phyloP scores from a whole-genome alignment of 164 flowering plant species.

The Chloranthus sessilifolius region DNA sequence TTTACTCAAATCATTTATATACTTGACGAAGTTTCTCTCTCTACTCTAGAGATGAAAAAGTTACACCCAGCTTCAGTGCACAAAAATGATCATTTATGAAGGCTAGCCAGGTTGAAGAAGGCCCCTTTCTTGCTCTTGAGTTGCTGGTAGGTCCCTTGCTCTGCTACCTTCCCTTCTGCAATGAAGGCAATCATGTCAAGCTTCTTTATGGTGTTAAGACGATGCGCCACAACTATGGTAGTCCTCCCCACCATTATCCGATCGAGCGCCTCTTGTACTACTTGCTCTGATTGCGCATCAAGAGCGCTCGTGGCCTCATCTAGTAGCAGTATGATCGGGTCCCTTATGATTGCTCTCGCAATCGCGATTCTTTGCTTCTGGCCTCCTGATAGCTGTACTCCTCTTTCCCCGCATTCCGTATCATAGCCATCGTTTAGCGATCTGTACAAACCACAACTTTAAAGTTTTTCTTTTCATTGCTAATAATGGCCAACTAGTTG shows the following conservation, averaged over 20 bases:
- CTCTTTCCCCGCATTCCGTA: slow-evolving; percentile 89
- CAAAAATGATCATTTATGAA: slow-evolving; percentile 24
- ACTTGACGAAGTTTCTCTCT: no score
- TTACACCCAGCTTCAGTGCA: no score
- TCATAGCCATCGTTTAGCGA: slow-evolving; percentile 75
- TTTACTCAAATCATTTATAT: no score
- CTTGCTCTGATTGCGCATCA: slow-evolving; percentile 82
- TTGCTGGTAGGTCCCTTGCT: slow-evolving; percentile 61
- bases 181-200: slow-evolving; percentile 68
- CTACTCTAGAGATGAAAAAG: no score
- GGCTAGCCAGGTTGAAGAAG: slow-evolving; percentile 63
- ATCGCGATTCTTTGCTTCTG: slow-evolving; percentile 90
- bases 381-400: slow-evolving; percentile 88
- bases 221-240: slow-evolving; percentile 78
- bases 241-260: slow-evolving; percentile 75
- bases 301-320: slow-evolving; percentile 96
- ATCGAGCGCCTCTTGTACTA: slow-evolving; percentile 81
- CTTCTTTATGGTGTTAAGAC: slow-evolving; percentile 78
- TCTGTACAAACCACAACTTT: slow-evolving; percentile 23
- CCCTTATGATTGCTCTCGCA: slow-evolving; percentile 78
- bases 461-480: neutral
- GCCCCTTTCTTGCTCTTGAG: slow-evolving; percentile 66
- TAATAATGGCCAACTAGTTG: neutral
- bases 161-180: slow-evolving; percentile 72
- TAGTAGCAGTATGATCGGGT: slow-evolving; percentile 61